Evolutionary conservation across 148 eudicot genomes (phyloP).

Genomic region (Vaccinium vitisidaea): DNA sequence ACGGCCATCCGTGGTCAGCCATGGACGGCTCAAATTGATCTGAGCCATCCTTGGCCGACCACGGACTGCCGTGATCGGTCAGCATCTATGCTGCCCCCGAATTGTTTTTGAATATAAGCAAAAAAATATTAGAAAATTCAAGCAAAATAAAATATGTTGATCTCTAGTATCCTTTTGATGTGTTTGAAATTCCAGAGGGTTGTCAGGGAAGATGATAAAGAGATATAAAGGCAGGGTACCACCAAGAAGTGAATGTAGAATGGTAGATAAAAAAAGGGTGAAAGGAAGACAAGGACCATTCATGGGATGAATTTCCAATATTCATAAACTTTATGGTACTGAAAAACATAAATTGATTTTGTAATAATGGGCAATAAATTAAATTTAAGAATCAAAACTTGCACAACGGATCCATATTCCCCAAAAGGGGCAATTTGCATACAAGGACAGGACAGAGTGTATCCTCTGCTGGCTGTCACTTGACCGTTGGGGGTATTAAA

Average conservation of each 20-base stretch:
- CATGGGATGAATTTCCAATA: not conserved
- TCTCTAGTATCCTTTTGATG: not conserved
- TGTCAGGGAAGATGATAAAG: not conserved
- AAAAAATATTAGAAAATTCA: too few relatives aligned
- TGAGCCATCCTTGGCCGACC: too few relatives aligned
- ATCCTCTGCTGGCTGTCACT: not conserved
- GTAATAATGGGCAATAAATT: not conserved
- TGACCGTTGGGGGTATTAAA: not conserved
- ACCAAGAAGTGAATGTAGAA: not conserved
- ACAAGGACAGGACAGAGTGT: not conserved
- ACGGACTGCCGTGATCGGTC: too few relatives aligned
- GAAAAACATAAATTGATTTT: not conserved
- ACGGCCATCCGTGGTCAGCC: too few relatives aligned
- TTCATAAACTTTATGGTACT: not conserved
- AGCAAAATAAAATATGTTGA: too few relatives aligned
- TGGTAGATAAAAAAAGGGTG: conserved; percentile 1
- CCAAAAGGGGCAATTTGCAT: not conserved
- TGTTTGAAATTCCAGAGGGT: not conserved
- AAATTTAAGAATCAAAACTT: not conserved
- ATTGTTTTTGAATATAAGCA: too few relatives aligned
- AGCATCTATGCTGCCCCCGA: too few relatives aligned
- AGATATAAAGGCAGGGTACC: conserved; percentile 13
- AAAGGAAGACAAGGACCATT: not conserved
- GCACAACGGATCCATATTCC: not conserved
- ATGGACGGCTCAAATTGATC: too few relatives aligned